Evolutionary conservation across 2,329 filamentous ascomycete species (phyloP).

Genomic region (Cladosporium sp.): DNA sequence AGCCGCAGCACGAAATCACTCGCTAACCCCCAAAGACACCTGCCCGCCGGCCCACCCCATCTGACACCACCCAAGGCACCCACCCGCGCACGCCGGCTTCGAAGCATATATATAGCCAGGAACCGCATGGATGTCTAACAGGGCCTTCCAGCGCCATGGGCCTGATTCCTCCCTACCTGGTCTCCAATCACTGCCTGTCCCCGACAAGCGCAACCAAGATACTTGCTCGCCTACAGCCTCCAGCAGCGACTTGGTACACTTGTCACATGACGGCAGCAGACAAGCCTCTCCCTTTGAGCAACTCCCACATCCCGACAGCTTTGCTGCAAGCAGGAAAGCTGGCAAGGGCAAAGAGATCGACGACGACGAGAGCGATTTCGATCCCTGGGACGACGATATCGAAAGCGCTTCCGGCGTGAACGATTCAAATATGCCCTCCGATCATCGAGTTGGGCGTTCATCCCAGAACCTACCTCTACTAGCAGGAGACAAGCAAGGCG

Average conservation of each 20-base stretch:
- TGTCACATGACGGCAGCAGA: constrained; percentile 33
- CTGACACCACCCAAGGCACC: constrained; percentile 17
- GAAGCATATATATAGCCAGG: constrained; percentile 1
- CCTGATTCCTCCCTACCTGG: constrained; percentile 20
- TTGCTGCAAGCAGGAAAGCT: background rate
- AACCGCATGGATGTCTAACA: constrained; percentile 33
- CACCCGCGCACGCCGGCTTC: background rate
- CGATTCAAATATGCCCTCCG: constrained; percentile 50
- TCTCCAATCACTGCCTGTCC: constrained; percentile 12
- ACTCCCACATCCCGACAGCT: constrained; percentile 29
- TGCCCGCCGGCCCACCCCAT: constrained; percentile 4
- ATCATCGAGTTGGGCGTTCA: constrained; percentile 45
- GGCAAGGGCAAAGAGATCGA: constrained; percentile 21
- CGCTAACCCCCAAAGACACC: constrained; percentile 6
- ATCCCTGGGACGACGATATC: constrained; percentile 47
- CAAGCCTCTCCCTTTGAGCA: constrained; percentile 34
- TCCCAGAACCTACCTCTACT: constrained; percentile 54
- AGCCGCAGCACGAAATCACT: constrained; percentile 4
- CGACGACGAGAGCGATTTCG: constrained; percentile 42
- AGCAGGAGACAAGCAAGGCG: constrained; percentile 42
- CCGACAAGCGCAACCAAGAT: constrained; percentile 11
- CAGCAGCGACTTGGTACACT: constrained; percentile 33
- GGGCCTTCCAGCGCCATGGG: constrained; percentile 20
- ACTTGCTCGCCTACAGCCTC: constrained; percentile 26
- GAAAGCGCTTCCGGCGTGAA: constrained; percentile 26